Percentiles rank a stretch among this genome's conserved stretches.
phyloP scores from a whole-genome alignment of 1,284 basidiomycete species.

The Ustilago crameri region DNA sequence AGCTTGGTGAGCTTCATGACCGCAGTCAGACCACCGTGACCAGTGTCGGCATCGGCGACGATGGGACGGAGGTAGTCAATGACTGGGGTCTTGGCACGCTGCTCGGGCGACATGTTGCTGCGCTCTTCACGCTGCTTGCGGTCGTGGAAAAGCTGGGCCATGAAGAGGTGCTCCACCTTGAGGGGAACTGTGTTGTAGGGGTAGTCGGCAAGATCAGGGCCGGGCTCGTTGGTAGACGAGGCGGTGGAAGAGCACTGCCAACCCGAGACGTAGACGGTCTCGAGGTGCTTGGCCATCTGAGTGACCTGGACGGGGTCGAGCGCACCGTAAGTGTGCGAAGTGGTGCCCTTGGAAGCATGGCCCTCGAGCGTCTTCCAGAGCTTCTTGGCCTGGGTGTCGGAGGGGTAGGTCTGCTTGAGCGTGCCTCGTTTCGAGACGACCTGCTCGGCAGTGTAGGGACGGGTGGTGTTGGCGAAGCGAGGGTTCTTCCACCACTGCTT shows the following conservation, averaged over 20 bases:
- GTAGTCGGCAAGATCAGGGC: slow-evolving; percentile 71
- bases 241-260: slow-evolving; percentile 67
- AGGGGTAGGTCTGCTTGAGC: slow-evolving; percentile 85
- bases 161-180: slow-evolving; percentile 76
- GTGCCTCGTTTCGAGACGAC: slow-evolving; percentile 95
- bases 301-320: slow-evolving; percentile 93
- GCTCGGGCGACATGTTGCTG: slow-evolving; percentile 76
- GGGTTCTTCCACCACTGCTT: slow-evolving; percentile 93
- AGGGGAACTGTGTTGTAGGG: slow-evolving; percentile 75
- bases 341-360: slow-evolving; percentile 72
- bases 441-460: slow-evolving; percentile 91
- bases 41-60: slow-evolving; percentile 72
- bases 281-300: slow-evolving; percentile 69
- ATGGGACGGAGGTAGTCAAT: slow-evolving; percentile 70
- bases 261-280: slow-evolving; percentile 68
- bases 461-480: slow-evolving; percentile 83
- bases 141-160: slow-evolving; percentile 76
- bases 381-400: slow-evolving; percentile 86
- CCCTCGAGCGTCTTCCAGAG: slow-evolving; percentile 78
- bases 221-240: slow-evolving; percentile 67
- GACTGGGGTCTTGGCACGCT: slow-evolving; percentile 70
- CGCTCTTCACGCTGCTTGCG: slow-evolving; percentile 72
- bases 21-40: slow-evolving; percentile 89
- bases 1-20: slow-evolving; percentile 96
- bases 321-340: slow-evolving; percentile 94